phyloP scores from a whole-genome alignment of 2,329 filamentous ascomycete species.

The Ciborinia camelliae region DNA sequence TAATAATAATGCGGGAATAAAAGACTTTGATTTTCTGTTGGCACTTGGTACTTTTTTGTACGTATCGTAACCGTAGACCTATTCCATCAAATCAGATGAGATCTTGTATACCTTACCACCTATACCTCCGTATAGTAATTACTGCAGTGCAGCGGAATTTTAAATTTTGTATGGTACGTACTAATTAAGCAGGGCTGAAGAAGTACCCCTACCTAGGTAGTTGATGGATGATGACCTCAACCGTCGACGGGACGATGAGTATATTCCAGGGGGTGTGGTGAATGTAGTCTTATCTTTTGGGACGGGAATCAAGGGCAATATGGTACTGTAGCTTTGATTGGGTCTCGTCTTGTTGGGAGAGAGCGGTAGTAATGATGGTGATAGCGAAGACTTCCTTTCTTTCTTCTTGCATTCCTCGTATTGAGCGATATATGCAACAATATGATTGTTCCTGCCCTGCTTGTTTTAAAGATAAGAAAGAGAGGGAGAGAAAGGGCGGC shows the following conservation, averaged over 20 bases:
- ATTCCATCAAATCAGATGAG: conserved; percentile 9
- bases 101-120: conserved; percentile 2
- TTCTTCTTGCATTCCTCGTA: conserved; percentile 4
- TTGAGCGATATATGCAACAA: conserved; percentile 8
- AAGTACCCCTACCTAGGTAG: no score
- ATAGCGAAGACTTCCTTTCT: background rate
- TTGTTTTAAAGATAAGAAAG: conserved; percentile 11
- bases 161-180: background rate
- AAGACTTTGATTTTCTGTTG: background rate
- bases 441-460: conserved; percentile 1
- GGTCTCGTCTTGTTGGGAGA: background rate
- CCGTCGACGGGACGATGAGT: background rate
- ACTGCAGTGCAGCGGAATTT: conserved; percentile 10
- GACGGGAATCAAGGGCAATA: background rate
- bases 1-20: no score
- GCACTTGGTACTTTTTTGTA: background rate
- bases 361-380: background rate
- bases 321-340: no score
- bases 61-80: background rate
- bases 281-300: conserved; percentile 2
- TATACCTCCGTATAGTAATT: no score
- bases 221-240: background rate
- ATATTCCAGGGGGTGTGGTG: conserved; percentile 2
- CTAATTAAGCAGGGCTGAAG: conserved; percentile 12
- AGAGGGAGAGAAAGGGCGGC: background rate